Conservation (phyloP, 495 filamentous ascomycete species). For the Rostrohypoxylon terebratum region DNA sequence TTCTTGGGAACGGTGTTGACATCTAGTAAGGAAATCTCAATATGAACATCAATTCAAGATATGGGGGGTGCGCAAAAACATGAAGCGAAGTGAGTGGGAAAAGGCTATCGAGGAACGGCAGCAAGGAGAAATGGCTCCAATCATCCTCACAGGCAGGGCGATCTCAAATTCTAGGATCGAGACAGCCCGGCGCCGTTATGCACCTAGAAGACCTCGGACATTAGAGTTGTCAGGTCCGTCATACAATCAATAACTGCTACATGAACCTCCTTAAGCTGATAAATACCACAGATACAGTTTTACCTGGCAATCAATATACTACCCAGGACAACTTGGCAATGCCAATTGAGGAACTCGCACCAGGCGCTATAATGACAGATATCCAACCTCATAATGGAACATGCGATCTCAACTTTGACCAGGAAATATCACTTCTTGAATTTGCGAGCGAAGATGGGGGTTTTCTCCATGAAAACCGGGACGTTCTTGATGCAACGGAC, state of each 20-base stretch:
- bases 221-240: background rate
- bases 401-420: too few relatives aligned
- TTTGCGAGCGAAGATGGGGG: too few relatives aligned
- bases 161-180: background rate
- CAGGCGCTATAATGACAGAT: too few relatives aligned
- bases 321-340: background rate
- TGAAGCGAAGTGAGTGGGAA: background rate
- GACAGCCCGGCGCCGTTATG: slow-evolving; percentile 1
- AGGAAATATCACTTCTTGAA: too few relatives aligned
- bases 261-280: background rate
- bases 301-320: background rate
- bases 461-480: too few relatives aligned
- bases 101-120: background rate
- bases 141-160: background rate
- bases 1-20: background rate
- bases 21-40: background rate
- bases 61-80: slow-evolving; percentile 1
- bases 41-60: background rate
- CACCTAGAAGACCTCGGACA: background rate
- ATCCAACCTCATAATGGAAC: too few relatives aligned
- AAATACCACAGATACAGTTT: background rate
- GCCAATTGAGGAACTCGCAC: too few relatives aligned
- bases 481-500: too few relatives aligned
- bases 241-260: background rate
- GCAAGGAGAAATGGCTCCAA: background rate